A percentile compares a stretch with the other conserved stretches of the same genome.
Conservation (phyloP, 2,329 filamentous ascomycete genomes). For the Catunica adiposa region DNA sequence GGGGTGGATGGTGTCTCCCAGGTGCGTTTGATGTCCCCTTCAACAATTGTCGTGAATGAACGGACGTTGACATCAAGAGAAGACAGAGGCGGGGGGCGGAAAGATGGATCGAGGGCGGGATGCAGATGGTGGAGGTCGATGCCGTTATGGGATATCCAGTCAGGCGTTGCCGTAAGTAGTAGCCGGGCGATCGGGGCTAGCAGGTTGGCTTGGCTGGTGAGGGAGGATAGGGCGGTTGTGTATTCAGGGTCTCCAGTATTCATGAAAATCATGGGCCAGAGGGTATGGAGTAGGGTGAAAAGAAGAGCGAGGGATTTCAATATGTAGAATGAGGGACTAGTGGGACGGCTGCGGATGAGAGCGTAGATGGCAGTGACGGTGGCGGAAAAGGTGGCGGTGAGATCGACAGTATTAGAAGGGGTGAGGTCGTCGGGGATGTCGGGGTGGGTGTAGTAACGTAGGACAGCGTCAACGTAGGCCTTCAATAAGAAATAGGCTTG, state of each 20-base stretch:
- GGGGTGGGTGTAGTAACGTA: constrained; percentile 16
- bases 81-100: not conserved
- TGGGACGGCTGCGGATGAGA: constrained; percentile 2
- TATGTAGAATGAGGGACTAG: not conserved
- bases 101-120: too few species aligned
- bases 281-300: not conserved
- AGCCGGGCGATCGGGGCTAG: too few species aligned
- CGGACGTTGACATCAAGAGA: constrained; percentile 20
- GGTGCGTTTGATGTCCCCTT: constrained; percentile 18
- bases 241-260: not conserved
- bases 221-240: too few species aligned
- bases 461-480: constrained; percentile 31
- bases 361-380: constrained; percentile 7
- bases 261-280: not conserved
- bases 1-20: constrained; percentile 16
- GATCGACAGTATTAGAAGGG: not conserved
- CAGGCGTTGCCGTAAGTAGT: too few species aligned
- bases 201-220: too few species aligned
- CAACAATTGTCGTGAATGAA: constrained; percentile 20
- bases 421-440: constrained; percentile 6
- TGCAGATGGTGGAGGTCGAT: too few species aligned
- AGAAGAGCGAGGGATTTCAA: not conserved
- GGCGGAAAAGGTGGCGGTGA: not conserved
- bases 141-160: not conserved
- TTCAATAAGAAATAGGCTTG: constrained; percentile 33